These are phyloP conservation scores for Aspergillus steynii DNA, from an alignment of 495 filamentous ascomycete species.

Conservation along the genomic window DNA sequence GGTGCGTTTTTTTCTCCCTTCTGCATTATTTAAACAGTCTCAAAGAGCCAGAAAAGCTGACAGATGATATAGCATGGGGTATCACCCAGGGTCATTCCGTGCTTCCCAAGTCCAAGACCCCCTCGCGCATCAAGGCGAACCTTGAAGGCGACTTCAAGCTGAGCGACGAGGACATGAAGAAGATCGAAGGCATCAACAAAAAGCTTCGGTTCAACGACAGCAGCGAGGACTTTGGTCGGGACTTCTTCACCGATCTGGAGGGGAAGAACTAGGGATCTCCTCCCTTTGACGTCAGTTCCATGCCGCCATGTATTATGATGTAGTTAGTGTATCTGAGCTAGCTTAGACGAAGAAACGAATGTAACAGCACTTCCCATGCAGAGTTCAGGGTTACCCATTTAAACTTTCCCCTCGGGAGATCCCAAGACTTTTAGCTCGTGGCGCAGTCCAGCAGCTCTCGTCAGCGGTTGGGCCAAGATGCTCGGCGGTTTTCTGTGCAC, in stretches of 20 bases:
- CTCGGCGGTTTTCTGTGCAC: not conserved
- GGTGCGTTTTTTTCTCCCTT: slow-evolving; percentile 35
- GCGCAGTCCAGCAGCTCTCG: not conserved
- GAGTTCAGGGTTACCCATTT: too few species aligned
- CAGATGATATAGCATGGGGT: slow-evolving; percentile 55
- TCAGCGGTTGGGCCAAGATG: not conserved
- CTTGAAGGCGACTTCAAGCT: slow-evolving; percentile 62
- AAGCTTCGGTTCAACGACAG: slow-evolving; percentile 64
- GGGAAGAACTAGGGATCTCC: slow-evolving; percentile 43
- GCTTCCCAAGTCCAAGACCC: slow-evolving; percentile 65
- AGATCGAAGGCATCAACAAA: slow-evolving; percentile 54
- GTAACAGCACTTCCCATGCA: too few species aligned
- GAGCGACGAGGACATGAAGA: slow-evolving; percentile 48
- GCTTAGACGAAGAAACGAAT: not conserved
- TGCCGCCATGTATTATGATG: slow-evolving; percentile 2
- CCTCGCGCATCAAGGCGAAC: slow-evolving; percentile 54
- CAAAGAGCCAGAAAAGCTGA: not conserved
- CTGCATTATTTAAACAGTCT: not conserved
- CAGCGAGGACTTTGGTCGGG: slow-evolving; percentile 52
- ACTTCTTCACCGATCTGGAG: slow-evolving; percentile 63
- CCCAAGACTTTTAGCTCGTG: not conserved
- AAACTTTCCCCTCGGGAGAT: not conserved
- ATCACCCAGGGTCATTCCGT: slow-evolving; percentile 63
- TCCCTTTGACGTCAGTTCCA: not conserved
- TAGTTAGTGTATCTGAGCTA: not conserved